Conservation (phyloP, 2,329 filamentous ascomycete genomes). For the Ophidiomyces ophidiicola region DNA sequence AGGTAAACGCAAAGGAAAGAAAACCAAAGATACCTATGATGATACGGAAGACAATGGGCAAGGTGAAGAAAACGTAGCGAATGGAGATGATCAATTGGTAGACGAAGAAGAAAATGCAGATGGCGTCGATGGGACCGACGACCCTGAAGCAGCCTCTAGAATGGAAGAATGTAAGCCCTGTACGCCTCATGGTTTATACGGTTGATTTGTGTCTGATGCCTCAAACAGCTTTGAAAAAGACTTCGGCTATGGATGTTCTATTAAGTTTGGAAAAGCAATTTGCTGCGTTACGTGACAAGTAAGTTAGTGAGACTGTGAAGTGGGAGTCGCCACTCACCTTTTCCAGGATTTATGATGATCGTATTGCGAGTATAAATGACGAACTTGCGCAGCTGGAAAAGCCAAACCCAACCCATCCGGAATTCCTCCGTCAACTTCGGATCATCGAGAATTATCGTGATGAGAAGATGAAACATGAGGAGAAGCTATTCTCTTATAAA, state of each 20-base stretch:
- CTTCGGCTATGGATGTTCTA: conserved; percentile 66
- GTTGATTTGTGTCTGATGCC: conserved; percentile 12
- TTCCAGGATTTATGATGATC: conserved; percentile 70
- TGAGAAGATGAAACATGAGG: conserved; percentile 65
- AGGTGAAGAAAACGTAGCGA: conserved; percentile 30
- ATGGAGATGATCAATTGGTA: conserved; percentile 36
- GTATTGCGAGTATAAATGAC: conserved; percentile 64
- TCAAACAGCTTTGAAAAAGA: conserved; percentile 59
- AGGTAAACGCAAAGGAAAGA: conserved; percentile 36
- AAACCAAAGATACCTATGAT: conserved; percentile 29
- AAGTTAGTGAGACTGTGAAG: conserved; percentile 16
- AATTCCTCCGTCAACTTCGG: conserved; percentile 80
- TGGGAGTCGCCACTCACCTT: conserved; percentile 2
- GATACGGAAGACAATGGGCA: conserved; percentile 25
- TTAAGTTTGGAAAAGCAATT: conserved; percentile 79
- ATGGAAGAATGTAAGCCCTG: conserved; percentile 38
- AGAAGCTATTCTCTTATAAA: conserved; percentile 61
- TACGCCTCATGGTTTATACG: background rate
- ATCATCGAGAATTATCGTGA: conserved; percentile 72
- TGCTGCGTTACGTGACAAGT: conserved; percentile 60
- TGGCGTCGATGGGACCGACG: conserved; percentile 36
- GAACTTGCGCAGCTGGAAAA: conserved; percentile 50
- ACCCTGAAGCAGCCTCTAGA: conserved; percentile 35
- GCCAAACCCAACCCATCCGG: conserved; percentile 61
- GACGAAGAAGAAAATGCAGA: conserved; percentile 39